A percentile compares a stretch with the other conserved stretches of the same genome.
These are phyloP conservation scores for Lentinula edodes DNA, from an alignment of 768 basidiomycete genomes.

Conservation along the genomic window DNA sequence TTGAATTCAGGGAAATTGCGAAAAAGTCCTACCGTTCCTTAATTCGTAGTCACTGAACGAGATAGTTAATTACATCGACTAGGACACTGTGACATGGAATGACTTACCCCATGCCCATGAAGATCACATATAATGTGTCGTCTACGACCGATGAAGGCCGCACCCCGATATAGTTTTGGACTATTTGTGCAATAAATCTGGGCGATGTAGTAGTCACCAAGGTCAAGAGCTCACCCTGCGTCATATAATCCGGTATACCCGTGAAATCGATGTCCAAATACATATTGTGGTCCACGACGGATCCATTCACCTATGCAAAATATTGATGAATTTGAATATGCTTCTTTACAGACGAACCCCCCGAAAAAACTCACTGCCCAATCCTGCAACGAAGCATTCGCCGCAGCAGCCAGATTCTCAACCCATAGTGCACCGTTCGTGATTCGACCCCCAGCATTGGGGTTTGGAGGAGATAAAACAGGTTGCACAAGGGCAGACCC, in stretches of 20 bases:
- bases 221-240: slow-evolving; percentile 17
- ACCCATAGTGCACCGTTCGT: slow-evolving; percentile 50
- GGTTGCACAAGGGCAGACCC: slow-evolving; percentile 37
- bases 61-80: background rate
- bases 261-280: slow-evolving; percentile 14
- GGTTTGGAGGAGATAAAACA: slow-evolving; percentile 34
- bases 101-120: slow-evolving; percentile 50
- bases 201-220: background rate
- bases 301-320: slow-evolving; percentile 17
- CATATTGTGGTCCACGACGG: slow-evolving; percentile 20
- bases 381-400: slow-evolving; percentile 38
- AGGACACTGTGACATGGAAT: background rate
- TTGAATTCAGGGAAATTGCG: background rate
- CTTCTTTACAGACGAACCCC: no score
- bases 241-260: slow-evolving; percentile 16
- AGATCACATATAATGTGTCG: slow-evolving; percentile 43
- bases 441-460: slow-evolving; percentile 43
- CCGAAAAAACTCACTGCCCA: slow-evolving; percentile 36
- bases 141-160: slow-evolving; percentile 24
- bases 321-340: no score
- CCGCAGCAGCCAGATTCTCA: slow-evolving; percentile 35
- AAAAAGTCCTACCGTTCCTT: slow-evolving; percentile 22
- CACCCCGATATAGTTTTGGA: slow-evolving; percentile 13
- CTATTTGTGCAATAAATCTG: background rate
- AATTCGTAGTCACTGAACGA: slow-evolving; percentile 32